Conservation (phyloP, 768 basidiomycete species). For the Pholiota molesta region DNA sequence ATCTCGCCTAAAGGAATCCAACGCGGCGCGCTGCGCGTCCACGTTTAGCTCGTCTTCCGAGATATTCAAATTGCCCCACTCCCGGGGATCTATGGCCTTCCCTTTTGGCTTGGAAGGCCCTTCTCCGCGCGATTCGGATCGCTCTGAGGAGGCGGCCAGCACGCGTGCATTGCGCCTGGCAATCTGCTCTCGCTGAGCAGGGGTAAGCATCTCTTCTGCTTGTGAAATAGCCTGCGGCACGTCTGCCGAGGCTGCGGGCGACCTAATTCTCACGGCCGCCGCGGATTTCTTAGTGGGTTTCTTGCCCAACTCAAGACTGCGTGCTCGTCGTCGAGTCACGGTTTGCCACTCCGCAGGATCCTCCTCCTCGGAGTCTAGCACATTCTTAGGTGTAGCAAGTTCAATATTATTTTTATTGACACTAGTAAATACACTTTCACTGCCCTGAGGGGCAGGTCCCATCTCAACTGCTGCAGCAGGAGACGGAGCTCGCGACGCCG, state of each 20-base stretch:
- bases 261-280: neutral
- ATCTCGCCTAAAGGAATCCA: neutral
- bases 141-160: neutral
- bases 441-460: neutral
- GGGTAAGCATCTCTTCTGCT: neutral
- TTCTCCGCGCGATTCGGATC: neutral
- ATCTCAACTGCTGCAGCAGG: neutral
- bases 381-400: no score
- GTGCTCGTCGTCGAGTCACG: neutral
- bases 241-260: neutral
- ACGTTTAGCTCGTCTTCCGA: neutral
- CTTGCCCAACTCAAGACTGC: neutral
- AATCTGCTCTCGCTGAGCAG: neutral
- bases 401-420: no score
- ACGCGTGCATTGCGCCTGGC: neutral
- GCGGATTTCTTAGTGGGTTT: neutral
- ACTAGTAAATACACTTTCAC: no score
- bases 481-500: neutral
- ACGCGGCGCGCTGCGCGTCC: neutral
- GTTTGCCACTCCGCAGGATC: neutral
- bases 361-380: neutral
- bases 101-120: neutral
- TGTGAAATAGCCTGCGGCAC: neutral
- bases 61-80: neutral
- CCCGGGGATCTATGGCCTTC: neutral